Evolutionary conservation across 2,329 filamentous ascomycete species (phyloP).

Genomic region (Xylaria arbuscula): DNA sequence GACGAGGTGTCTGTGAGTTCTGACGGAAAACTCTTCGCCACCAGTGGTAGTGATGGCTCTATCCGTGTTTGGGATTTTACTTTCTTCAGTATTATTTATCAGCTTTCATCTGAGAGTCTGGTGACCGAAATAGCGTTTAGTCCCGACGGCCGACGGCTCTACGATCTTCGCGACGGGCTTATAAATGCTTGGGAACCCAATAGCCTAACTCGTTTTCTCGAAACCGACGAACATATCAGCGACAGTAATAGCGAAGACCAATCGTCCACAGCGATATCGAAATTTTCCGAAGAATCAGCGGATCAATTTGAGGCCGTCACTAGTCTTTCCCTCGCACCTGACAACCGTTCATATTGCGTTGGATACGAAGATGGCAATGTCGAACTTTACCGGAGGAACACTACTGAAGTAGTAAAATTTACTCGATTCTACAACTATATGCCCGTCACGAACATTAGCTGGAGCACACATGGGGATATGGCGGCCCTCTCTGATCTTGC

Average conservation of each 20-base stretch:
- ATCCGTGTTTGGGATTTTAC: conserved; percentile 39
- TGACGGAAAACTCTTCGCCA: conserved; percentile 39
- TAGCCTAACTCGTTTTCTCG: conserved; percentile 26
- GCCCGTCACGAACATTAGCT: background rate
- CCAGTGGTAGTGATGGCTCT: conserved; percentile 34
- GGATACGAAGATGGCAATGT: conserved; percentile 19
- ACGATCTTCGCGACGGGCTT: conserved; percentile 38
- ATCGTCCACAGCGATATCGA: background rate
- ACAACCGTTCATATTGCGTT: conserved; percentile 15
- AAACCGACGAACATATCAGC: background rate
- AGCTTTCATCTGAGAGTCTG: conserved; percentile 35
- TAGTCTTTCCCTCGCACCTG: conserved; percentile 7
- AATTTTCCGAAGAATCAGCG: background rate
- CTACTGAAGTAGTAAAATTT: background rate
- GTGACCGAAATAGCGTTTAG: conserved; percentile 39
- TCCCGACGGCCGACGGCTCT: conserved; percentile 39
- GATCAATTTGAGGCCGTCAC: background rate
- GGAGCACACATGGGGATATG: conserved; percentile 3
- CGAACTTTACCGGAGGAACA: background rate
- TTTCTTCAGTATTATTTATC: conserved; percentile 39
- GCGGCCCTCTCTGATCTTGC: conserved; percentile 10
- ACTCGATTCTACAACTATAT: conserved; percentile 7
- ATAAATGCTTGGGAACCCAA: conserved; percentile 45
- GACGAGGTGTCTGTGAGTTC: conserved; percentile 29
- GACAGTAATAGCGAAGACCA: background rate